Evolutionary conservation across 148 eudicot genomes (phyloP).

Genomic region (Chenopodium quinoa): DNA sequence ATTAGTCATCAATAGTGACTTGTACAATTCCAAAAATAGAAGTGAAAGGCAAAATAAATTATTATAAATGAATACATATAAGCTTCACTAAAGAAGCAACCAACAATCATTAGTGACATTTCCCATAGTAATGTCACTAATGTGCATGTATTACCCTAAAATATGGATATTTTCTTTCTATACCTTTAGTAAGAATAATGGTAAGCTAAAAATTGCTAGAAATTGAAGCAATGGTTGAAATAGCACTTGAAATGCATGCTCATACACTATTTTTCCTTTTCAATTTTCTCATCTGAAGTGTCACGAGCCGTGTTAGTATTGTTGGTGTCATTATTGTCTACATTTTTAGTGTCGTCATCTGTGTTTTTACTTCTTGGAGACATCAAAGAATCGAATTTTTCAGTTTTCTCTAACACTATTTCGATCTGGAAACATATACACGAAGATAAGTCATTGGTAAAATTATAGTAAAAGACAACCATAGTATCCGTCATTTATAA

Average conservation of each 20-base stretch:
- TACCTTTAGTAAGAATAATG: constrained; percentile 19
- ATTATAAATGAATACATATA: constrained; percentile 1
- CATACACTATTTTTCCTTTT: constrained; percentile 9
- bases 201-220: background rate
- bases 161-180: background rate
- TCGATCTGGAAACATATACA: constrained; percentile 44
- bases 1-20: constrained; percentile 13
- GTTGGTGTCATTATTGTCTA: background rate
- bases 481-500: no score
- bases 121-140: background rate
- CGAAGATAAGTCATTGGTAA: no score
- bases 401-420: constrained; percentile 68
- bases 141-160: background rate
- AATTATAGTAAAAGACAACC: background rate
- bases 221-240: constrained; percentile 11
- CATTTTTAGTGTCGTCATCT: background rate
- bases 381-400: constrained; percentile 58
- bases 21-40: constrained; percentile 15
- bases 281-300: background rate
- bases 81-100: constrained; percentile 14
- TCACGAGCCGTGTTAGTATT: background rate
- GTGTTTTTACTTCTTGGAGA: constrained; percentile 15
- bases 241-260: no score
- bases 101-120: background rate
- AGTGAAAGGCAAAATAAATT: constrained; percentile 14